phyloP scores from a whole-genome alignment of 139 green algal genomes.

The Picochlorum sp. region DNA sequence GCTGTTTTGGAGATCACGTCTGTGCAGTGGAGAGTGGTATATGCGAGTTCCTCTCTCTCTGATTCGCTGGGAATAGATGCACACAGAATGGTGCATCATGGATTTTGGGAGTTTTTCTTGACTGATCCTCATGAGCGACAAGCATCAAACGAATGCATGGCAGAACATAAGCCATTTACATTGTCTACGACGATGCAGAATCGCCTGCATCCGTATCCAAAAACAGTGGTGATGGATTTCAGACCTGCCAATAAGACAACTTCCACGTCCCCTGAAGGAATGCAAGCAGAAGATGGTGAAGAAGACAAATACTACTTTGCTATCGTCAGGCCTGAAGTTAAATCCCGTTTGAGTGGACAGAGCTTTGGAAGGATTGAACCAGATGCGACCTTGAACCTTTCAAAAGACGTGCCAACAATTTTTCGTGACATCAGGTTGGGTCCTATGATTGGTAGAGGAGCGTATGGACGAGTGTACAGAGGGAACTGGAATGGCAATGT shows the following conservation, averaged over 20 bases:
- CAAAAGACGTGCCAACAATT: constrained; percentile 14
- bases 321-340: neutral
- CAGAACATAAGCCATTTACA: constrained; percentile 17
- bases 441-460: constrained; percentile 51
- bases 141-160: neutral
- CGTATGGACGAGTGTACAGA: constrained; percentile 52
- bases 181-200: constrained; percentile 8
- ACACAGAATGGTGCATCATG: neutral
- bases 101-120: constrained; percentile 30
- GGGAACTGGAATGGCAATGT: constrained; percentile 54
- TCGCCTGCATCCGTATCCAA: neutral
- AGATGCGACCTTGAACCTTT: constrained; percentile 5
- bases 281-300: neutral
- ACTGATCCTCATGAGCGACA: neutral
- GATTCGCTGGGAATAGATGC: constrained; percentile 3
- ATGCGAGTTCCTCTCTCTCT: constrained; percentile 21
- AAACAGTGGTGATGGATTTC: constrained; percentile 5
- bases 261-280: too few relatives aligned
- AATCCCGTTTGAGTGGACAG: neutral
- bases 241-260: constrained; percentile 6
- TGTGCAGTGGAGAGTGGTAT: constrained; percentile 19
- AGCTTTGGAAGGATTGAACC: neutral
- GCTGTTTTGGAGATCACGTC: constrained; percentile 50
- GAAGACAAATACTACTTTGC: neutral
- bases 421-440: constrained; percentile 55